Conservation (phyloP, 306 rosid species). For the Trifolium dubium region DNA sequence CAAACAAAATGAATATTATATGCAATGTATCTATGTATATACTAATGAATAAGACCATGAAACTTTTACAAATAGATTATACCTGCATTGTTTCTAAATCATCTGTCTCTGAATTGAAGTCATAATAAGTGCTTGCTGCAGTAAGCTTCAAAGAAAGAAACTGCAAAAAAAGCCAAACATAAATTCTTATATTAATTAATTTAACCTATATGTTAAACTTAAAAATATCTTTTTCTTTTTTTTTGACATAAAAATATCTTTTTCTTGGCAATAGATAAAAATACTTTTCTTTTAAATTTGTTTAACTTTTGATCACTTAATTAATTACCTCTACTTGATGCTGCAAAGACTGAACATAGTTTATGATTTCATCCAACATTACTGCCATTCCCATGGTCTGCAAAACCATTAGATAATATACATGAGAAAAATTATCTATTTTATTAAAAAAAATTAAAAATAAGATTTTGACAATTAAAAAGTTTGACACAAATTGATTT, state of each 20-base stretch:
- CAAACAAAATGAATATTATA: conserved; percentile 7
- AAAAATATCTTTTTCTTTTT: conserved; percentile 18
- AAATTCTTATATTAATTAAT: background rate
- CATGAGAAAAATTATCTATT: too few species aligned
- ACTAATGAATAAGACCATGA: conserved; percentile 2
- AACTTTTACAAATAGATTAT: conserved; percentile 10
- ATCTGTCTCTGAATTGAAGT: conserved; percentile 81
- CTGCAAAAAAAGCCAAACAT: conserved; percentile 54
- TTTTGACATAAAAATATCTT: conserved; percentile 20
- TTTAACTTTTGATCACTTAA: conserved; percentile 28
- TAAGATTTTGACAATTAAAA: conserved; percentile 8
- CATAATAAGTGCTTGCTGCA: conserved; percentile 80
- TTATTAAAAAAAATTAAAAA: background rate
- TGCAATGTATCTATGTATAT: background rate
- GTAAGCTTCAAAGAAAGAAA: conserved; percentile 92
- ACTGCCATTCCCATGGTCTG: conserved; percentile 99
- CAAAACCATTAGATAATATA: conserved; percentile 28
- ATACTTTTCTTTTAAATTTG: background rate
- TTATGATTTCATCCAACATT: conserved; percentile 97
- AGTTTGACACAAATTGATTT: conserved; percentile 17
- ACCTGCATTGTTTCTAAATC: conserved; percentile 79
- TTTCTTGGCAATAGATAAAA: background rate
- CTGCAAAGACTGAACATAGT: conserved; percentile 96
- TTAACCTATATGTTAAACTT: background rate
- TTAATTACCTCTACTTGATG: conserved; percentile 85